Conservation (phyloP, 169 alveolate species). For the Plasmodium coatneyi region DNA sequence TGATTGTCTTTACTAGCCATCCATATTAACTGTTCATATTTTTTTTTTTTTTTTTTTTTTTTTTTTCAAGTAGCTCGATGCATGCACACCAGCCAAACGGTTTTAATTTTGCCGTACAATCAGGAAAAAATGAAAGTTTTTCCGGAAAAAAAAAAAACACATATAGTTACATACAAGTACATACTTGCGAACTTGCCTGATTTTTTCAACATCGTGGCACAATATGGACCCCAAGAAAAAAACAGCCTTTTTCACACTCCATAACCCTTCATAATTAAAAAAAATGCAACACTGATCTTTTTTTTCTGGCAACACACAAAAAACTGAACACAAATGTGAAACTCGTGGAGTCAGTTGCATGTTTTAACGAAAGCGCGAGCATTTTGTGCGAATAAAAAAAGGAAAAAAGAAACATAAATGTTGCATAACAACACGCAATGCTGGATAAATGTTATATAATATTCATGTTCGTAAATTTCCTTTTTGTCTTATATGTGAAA, state of each 20-base stretch:
- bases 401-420: neutral
- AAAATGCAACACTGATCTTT: constrained; percentile 60
- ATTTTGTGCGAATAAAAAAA: constrained; percentile 8
- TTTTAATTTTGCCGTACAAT: neutral
- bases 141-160: neutral
- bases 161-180: neutral
- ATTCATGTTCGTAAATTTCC: constrained; percentile 15
- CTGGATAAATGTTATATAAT: neutral
- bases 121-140: neutral
- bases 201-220: neutral
- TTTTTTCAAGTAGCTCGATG: constrained; percentile 50
- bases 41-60: constrained; percentile 24
- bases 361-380: constrained; percentile 27
- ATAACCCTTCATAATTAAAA: constrained; percentile 6
- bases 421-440: neutral
- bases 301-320: constrained; percentile 20
- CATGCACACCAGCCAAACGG: constrained; percentile 20
- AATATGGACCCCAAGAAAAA: neutral
- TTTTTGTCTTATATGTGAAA: constrained; percentile 8
- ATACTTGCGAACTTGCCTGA: neutral
- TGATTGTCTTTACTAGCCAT: neutral
- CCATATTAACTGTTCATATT: neutral
- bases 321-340: constrained; percentile 21
- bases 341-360: constrained; percentile 33
- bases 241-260: neutral